A percentile compares a stretch with the other conserved stretches of the same genome.
Conservation (phyloP, 2,329 filamentous ascomycete genomes). For the Colletotrichum brevisporum region DNA sequence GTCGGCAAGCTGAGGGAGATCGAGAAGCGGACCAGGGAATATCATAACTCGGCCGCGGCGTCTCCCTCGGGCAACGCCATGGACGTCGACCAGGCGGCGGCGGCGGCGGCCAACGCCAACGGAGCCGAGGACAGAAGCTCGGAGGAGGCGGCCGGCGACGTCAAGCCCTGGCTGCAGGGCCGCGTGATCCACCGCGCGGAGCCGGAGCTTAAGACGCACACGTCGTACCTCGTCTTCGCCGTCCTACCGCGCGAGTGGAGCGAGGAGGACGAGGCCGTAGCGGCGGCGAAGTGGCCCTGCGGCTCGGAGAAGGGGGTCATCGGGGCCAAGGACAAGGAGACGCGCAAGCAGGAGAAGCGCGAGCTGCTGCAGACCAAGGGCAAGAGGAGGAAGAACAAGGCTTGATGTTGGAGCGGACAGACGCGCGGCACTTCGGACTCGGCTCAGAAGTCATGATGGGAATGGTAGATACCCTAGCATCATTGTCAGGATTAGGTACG, state of each 20-base stretch:
- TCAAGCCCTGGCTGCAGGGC: constrained; percentile 80
- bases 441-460: constrained; percentile 1
- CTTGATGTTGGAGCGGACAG: neutral
- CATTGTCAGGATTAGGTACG: constrained; percentile 22
- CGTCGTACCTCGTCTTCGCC: constrained; percentile 96
- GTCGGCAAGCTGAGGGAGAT: constrained; percentile 80
- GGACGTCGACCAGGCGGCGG: constrained; percentile 51
- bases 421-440: neutral
- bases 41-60: constrained; percentile 62
- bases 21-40: constrained; percentile 77
- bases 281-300: constrained; percentile 75
- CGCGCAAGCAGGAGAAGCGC: constrained; percentile 70
- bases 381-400: constrained; percentile 35
- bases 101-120: constrained; percentile 46
- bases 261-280: constrained; percentile 82
- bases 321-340: constrained; percentile 66
- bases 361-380: constrained; percentile 62
- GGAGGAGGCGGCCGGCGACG: constrained; percentile 43
- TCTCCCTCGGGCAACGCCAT: constrained; percentile 56
- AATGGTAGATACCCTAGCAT: constrained; percentile 39
- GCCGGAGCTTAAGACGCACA: constrained; percentile 93
- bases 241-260: constrained; percentile 89
- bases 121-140: constrained; percentile 26
- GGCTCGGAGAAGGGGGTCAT: constrained; percentile 67
- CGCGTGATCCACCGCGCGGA: constrained; percentile 85